Evolutionary conservation across 495 filamentous ascomycete genomes (phyloP), one percentile per base, ranked within the genome.

Genomic region (Cercophora newfieldiana): DNA sequence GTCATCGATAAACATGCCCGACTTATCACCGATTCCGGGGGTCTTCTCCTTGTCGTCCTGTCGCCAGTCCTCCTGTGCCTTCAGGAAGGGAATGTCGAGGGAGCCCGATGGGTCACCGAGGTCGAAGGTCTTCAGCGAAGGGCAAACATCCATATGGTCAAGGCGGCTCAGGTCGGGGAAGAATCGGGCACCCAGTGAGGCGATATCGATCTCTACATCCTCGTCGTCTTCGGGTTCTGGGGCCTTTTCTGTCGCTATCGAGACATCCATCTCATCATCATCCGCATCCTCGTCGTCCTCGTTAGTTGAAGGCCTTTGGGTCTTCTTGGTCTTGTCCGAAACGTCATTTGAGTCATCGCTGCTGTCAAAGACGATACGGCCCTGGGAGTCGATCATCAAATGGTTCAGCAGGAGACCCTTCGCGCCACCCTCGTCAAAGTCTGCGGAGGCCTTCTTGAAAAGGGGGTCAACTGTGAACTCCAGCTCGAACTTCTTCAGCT

Each of bases 361-460:
- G 79, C 93, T 97, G 73, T 98, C 95, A 70, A 99, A 99, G 24
- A 98, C 94, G 67, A 99, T 99, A 48, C 93, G 85, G 28, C 95
- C 95, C 66, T 91, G 84, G 6, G 87, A 83, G 78, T 99, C 95
- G 65, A 99, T 98, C 60, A 93, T 88, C 18, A 99, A 83, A 77
- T 98, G 93, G 75, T 99, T 99, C 19, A 99, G 82, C 22, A 99
- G 81, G 33, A 99, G 83, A 2, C 95, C 95, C 79, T 98, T 99
- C 19, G 96, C 96, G 58, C 95, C 95, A 25, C 95, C 95, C 80
- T 99, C 95, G 72, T 99, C 95, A 72, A 98, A 98, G 75, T 99
- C 95, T 24, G 95, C 95, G 2, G 94, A 94, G 0, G 93, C 96
- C 71, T 99, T 99, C 74, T 98, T 98, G 85, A 98, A 99, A 7